These are phyloP conservation scores for Zymoseptoria passerinii DNA, from an alignment of 2,329 filamentous ascomycete genomes.

Conservation along the genomic window DNA sequence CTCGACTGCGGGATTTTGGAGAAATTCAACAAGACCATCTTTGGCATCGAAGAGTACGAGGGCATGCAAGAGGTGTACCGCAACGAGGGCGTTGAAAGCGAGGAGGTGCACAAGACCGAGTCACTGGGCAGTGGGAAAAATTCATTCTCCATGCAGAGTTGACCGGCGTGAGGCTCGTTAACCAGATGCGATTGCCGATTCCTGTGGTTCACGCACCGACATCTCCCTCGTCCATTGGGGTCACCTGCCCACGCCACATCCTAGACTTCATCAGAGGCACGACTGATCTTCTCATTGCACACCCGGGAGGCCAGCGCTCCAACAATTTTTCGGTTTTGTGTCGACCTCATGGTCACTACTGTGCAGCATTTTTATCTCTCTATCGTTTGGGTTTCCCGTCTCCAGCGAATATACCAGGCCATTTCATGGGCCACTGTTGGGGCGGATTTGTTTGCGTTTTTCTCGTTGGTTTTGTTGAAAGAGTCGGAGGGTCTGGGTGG, in stretches of 20 bases:
- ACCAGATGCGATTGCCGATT: neutral
- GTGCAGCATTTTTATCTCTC: neutral
- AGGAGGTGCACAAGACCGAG: neutral
- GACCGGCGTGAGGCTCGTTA: neutral
- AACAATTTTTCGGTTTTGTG: neutral
- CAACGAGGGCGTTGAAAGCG: conserved; percentile 16
- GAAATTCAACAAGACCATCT: conserved; percentile 38
- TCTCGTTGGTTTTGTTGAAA: neutral
- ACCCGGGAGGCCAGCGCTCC: conserved; percentile 2
- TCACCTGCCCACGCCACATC: neutral
- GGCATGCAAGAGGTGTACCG: conserved; percentile 17
- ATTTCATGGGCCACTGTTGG: conserved; percentile 3
- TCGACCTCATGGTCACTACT: neutral
- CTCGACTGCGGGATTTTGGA: conserved; percentile 67
- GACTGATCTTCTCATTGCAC: neutral
- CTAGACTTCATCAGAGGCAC: neutral
- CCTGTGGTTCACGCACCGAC: neutral
- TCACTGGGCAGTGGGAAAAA: conserved; percentile 15
- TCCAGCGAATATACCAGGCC: conserved; percentile 29
- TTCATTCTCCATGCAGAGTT: conserved; percentile 14
- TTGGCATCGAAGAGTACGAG: conserved; percentile 11
- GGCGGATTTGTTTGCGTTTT: conserved; percentile 2
- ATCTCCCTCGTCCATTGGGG: neutral
- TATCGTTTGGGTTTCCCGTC: neutral
- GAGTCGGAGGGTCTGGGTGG: neutral